phyloP scores from a whole-genome alignment of 768 basidiomycete species.

The Agaricus blazei region DNA sequence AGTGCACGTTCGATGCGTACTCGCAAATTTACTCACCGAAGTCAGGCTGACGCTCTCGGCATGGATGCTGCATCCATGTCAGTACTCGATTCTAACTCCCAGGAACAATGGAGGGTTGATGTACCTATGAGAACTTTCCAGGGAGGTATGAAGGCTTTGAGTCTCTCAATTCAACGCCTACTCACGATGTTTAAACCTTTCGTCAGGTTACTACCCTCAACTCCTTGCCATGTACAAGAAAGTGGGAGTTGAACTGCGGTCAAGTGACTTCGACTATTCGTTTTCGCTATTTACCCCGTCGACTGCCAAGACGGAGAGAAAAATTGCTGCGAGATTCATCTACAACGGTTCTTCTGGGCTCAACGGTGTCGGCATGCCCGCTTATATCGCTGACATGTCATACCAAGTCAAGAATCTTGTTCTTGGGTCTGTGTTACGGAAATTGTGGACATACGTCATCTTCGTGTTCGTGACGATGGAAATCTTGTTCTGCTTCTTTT shows the following conservation, averaged over 20 bases:
- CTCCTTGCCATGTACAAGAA: slow-evolving; percentile 62
- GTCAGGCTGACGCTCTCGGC: slow-evolving; percentile 50
- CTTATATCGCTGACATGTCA: slow-evolving; percentile 15
- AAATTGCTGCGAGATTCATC: slow-evolving; percentile 46
- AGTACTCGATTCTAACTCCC: slow-evolving; percentile 28
- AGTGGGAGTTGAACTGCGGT: slow-evolving; percentile 52
- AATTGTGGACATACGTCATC: slow-evolving; percentile 25
- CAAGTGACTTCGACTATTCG: slow-evolving; percentile 64
- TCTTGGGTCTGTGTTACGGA: slow-evolving; percentile 10
- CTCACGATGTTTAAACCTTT: not conserved
- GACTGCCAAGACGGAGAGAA: slow-evolving; percentile 15
- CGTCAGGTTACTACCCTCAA: slow-evolving; percentile 64
- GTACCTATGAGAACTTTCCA: slow-evolving; percentile 84
- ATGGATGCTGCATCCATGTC: slow-evolving; percentile 66
- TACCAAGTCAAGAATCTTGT: slow-evolving; percentile 2
- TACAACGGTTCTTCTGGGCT: slow-evolving; percentile 62
- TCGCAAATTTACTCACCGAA: slow-evolving; percentile 2
- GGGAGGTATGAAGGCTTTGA: slow-evolving; percentile 43
- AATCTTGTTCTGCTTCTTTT: slow-evolving; percentile 40
- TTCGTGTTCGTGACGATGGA: slow-evolving; percentile 40
- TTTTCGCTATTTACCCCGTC: slow-evolving; percentile 48
- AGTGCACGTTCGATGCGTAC: not conserved
- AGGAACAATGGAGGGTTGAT: slow-evolving; percentile 53
- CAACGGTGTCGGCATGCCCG: slow-evolving; percentile 48
- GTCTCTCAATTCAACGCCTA: not conserved